These are phyloP conservation scores for Ogataea ramenticola DNA, from an alignment of 805 yeast species.

Conservation along the genomic window DNA sequence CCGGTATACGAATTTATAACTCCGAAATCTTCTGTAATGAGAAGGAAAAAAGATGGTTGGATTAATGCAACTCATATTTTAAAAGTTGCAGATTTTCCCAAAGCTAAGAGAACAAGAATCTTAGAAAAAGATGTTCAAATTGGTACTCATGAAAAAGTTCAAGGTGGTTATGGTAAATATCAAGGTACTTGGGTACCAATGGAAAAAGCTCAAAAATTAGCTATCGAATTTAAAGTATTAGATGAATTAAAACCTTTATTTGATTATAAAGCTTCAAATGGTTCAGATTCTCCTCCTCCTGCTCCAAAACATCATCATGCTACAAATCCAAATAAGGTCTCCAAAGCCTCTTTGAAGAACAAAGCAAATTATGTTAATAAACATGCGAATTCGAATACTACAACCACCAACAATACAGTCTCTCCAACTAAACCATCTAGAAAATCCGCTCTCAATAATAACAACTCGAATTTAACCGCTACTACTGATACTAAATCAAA, in stretches of 20 bases:
- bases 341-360: constrained; percentile 29
- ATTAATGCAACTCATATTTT: constrained; percentile 93
- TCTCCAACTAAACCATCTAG: constrained; percentile 8
- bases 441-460: constrained; percentile 20
- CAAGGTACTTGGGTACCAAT: constrained; percentile 97
- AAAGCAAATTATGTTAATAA: constrained; percentile 12
- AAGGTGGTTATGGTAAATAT: constrained; percentile 95
- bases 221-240: constrained; percentile 56
- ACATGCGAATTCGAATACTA: no score
- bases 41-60: constrained; percentile 73
- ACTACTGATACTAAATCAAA: no score
- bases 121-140: constrained; percentile 89
- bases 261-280: constrained; percentile 46
- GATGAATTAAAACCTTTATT: constrained; percentile 60
- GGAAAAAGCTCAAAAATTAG: constrained; percentile 62
- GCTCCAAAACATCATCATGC: constrained; percentile 66
- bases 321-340: constrained; percentile 21
- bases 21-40: constrained; percentile 69
- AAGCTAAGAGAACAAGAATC: constrained; percentile 88
- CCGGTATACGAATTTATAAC: constrained; percentile 75
- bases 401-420: constrained; percentile 9
- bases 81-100: constrained; percentile 90
- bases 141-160: constrained; percentile 86
- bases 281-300: constrained; percentile 47
- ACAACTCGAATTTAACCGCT: no score